Conservation (phyloP, 805 yeast genomes). For the Diddensiella caesifluorescens region DNA sequence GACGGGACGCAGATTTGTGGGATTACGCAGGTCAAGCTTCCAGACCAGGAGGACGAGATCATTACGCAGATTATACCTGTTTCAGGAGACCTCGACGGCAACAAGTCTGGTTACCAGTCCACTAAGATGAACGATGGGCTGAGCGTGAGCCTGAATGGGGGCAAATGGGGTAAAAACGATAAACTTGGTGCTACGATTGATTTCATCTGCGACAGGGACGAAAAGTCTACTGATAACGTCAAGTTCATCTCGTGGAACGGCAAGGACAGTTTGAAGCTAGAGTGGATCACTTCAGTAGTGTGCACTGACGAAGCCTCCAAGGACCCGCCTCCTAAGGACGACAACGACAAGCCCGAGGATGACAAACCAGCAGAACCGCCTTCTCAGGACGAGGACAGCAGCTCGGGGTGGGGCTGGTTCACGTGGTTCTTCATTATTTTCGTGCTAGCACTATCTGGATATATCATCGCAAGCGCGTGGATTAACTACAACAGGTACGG, state of each 20-base stretch:
- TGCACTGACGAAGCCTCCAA: conserved; percentile 22
- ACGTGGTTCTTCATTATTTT: conserved; percentile 76
- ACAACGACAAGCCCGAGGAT: conserved; percentile 29
- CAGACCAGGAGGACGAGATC: conserved; percentile 38
- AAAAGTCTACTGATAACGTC: conserved; percentile 7
- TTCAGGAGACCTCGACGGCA: conserved; percentile 29
- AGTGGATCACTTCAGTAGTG: conserved; percentile 22
- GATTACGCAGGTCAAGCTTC: conserved; percentile 48
- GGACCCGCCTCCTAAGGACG: conserved; percentile 21
- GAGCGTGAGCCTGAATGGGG: conserved; percentile 42
- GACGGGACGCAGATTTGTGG: conserved; percentile 76
- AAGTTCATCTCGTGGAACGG: conserved; percentile 21
- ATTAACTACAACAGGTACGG: conserved; percentile 68
- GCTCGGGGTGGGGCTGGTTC: conserved; percentile 63
- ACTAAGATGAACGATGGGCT: conserved; percentile 31
- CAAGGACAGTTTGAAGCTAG: conserved; percentile 14
- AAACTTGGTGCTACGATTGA: conserved; percentile 32
- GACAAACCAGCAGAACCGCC: conserved; percentile 6
- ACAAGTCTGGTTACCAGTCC: conserved; percentile 25
- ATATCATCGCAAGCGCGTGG: conserved; percentile 72
- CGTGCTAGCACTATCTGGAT: conserved; percentile 64
- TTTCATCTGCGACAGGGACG: conserved; percentile 27
- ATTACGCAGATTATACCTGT: conserved; percentile 55
- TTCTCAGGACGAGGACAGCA: conserved; percentile 29
- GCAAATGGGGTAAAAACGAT: conserved; percentile 64